Base-by-base conservation (phyloP, 768 basidiomycete species). In the Artomyces pyxidatus region DNA sequence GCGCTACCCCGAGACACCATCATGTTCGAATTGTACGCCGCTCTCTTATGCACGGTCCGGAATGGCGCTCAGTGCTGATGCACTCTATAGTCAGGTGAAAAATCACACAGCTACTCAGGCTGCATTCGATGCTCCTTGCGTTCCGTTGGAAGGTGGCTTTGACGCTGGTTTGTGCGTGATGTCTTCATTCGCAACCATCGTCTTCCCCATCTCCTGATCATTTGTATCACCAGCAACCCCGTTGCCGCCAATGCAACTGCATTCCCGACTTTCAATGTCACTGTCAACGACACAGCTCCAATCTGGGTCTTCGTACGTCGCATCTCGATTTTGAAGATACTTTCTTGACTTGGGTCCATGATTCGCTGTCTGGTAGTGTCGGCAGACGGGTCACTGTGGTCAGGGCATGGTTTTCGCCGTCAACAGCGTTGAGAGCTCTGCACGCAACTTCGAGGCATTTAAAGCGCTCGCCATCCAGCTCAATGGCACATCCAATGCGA, bases 61-160 rank as follows among this genome's bases (percentile, higher is more conserved):
- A n/a, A n/a, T n/a, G n/a, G n/a, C n/a, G n/a, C n/a, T n/a, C n/a
- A n/a, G n/a, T n/a, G 3, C 23, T 22, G 23, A 40, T 14, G 5
- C 17, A 28, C 23, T 28, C 21, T 28, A 39, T 54, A 78, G 77
- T 75, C 74, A 74, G 47, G 69, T 72, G 60, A 83, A 82, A 73
- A 85, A 83, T 65, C 81, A 83, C 67, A 76, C 76, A 6, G 79
- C 80, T 21, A 80, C 79, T 19, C 79, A 83, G 63, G 77, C 77
- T 9, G 68, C 75, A 3, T 83, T 85, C 62, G 74, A 68, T 38
- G 72, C 74, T 43, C 81, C 82, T 43, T 84, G 81, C 66, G 64
- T 67, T 45, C 69, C 64, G 35, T 59, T 77, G 46, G 68, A 68
- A 48, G 64, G 58, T 26, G 41, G 74, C 26, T 75, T 82, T 61